phyloP scores from a whole-genome alignment of 768 basidiomycete genomes.

The Rubroboletus satanas region DNA sequence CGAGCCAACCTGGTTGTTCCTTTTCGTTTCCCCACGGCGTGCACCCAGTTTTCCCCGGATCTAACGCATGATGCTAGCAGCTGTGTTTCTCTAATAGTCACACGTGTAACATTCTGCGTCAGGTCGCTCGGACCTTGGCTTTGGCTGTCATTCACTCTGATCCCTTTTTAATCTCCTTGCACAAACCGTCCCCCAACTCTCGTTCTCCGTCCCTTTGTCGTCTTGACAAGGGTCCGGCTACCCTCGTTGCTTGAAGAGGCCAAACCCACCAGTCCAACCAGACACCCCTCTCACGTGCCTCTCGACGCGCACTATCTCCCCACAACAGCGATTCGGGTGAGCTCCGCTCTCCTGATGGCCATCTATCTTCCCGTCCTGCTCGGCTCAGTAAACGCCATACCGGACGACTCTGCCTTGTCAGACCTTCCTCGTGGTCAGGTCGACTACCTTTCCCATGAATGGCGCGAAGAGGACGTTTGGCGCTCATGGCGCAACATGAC shows the following conservation, averaged over 20 bases:
- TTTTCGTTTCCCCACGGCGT: too few species aligned
- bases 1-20: background rate
- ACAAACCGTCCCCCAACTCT: too few species aligned
- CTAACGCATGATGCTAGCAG: background rate
- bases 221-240: background rate
- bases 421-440: conserved; percentile 89
- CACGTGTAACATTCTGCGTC: background rate
- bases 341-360: conserved; percentile 39
- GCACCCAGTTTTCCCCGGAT: background rate
- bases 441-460: conserved; percentile 97
- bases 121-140: background rate
- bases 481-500: conserved; percentile 99
- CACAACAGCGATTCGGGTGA: background rate
- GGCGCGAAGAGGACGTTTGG: conserved; percentile 98
- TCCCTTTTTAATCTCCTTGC: background rate
- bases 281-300: background rate
- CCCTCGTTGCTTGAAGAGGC: background rate
- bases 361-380: conserved; percentile 69
- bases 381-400: conserved; percentile 55
- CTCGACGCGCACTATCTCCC: conserved; percentile 1
- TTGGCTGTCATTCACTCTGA: background rate
- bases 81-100: background rate
- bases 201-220: background rate
- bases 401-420: conserved; percentile 79
- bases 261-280: background rate